These are phyloP conservation scores for Hanseniaspora lindneri DNA, from an alignment of 805 yeast genomes.

Conservation along the genomic window DNA sequence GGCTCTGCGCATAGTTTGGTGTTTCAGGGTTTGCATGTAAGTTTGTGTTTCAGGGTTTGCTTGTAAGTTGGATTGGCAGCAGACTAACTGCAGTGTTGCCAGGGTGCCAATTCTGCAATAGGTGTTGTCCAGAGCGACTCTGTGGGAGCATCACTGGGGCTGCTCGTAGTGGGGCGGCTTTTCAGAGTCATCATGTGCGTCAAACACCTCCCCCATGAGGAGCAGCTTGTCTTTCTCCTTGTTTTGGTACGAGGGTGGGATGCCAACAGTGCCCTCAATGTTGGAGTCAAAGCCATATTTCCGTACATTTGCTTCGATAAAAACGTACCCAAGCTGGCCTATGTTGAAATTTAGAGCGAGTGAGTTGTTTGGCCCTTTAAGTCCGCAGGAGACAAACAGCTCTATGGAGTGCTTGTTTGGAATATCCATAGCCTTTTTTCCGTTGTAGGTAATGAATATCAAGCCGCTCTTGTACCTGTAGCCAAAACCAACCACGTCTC, in stretches of 20 bases:
- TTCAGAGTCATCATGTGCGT: background rate
- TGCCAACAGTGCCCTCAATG: slow-evolving; percentile 33
- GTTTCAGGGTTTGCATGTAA: too few relatives aligned
- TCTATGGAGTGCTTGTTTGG: slow-evolving; percentile 54
- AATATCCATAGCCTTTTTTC: slow-evolving; percentile 71
- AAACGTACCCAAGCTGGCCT: slow-evolving; percentile 70
- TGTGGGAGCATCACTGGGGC: too few relatives aligned
- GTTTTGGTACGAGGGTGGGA: slow-evolving; percentile 37
- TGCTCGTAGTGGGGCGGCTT: too few relatives aligned
- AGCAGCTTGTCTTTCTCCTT: slow-evolving; percentile 21
- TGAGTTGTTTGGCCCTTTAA: slow-evolving; percentile 32
- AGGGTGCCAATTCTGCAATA: too few relatives aligned
- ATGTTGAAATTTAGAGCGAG: slow-evolving; percentile 47
- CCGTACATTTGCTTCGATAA: slow-evolving; percentile 72
- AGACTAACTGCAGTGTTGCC: too few relatives aligned
- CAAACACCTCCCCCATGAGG: background rate
- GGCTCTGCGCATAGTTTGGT: too few relatives aligned
- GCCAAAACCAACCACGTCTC: slow-evolving; percentile 91
- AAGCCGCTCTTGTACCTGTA: slow-evolving; percentile 71
- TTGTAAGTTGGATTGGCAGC: too few relatives aligned
- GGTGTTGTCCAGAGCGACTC: too few relatives aligned
- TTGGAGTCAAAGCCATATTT: slow-evolving; percentile 62
- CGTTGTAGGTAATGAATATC: slow-evolving; percentile 85
- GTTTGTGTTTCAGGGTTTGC: too few relatives aligned
- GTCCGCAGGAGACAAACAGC: slow-evolving; percentile 28